Evolutionary conservation across 129 eudicot genomes (phyloP).

Genomic region (Chrysanthemum lavandulifolium): DNA sequence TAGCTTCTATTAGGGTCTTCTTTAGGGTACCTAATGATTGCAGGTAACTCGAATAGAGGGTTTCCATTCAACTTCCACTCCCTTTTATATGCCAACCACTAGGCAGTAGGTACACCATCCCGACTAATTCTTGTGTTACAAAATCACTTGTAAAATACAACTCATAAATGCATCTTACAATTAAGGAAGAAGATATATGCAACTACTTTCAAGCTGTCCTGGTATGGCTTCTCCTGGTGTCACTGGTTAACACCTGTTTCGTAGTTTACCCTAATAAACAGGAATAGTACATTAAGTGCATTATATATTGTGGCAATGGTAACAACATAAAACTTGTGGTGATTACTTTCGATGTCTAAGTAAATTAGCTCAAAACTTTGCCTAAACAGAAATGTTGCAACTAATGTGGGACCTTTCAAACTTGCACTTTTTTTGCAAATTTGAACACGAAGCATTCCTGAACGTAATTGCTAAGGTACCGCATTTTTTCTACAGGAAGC

Average conservation of each 20-base stretch:
- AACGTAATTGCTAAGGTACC: background rate
- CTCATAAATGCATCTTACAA: background rate
- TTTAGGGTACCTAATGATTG: background rate
- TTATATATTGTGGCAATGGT: background rate
- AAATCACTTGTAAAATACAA: background rate
- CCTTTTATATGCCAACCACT: background rate
- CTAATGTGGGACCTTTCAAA: conserved; percentile 2
- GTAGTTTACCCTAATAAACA: conserved; percentile 10
- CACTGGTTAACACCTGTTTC: conserved; percentile 2
- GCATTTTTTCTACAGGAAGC: background rate
- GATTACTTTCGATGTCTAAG: too few species aligned
- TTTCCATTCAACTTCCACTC: background rate
- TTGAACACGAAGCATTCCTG: background rate
- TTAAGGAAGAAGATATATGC: too few species aligned
- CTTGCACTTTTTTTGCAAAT: background rate
- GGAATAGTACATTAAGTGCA: background rate
- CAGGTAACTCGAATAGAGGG: background rate
- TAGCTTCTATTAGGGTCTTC: background rate
- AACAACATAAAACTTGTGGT: background rate
- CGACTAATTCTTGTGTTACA: background rate
- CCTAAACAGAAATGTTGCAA: background rate
- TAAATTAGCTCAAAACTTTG: background rate
- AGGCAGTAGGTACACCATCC: background rate
- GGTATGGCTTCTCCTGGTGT: too few species aligned
- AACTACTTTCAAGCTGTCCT: too few species aligned